Conservation (phyloP, 148 eudicot species). For the Mesembryanthemum crystallinum region DNA sequence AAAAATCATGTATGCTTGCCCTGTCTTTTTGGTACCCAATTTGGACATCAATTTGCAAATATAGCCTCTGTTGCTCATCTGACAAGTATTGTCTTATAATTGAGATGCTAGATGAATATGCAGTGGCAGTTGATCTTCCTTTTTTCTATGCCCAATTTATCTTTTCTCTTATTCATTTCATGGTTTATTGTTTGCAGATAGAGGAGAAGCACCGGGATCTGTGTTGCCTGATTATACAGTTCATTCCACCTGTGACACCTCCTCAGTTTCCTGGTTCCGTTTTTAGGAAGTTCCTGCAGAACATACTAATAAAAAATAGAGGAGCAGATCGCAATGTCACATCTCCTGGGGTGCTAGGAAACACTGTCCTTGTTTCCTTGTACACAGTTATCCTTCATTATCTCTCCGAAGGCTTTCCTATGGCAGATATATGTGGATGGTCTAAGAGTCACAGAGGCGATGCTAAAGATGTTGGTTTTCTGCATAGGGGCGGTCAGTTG, state of each 20-base stretch:
- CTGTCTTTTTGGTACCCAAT: background rate
- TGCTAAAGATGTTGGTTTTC: constrained; percentile 57
- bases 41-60: background rate
- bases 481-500: constrained; percentile 89
- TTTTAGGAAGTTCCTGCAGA: constrained; percentile 81
- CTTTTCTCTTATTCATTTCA: background rate
- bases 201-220: constrained; percentile 96
- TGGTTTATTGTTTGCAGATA: constrained; percentile 47
- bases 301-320: constrained; percentile 60
- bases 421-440: constrained; percentile 57
- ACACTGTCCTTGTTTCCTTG: constrained; percentile 77
- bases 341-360: constrained; percentile 70
- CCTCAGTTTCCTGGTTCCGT: constrained; percentile 91
- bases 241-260: constrained; percentile 72
- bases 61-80: background rate
- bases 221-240: constrained; percentile 78
- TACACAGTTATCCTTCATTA: constrained; percentile 80
- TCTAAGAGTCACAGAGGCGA: constrained; percentile 45
- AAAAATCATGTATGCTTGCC: background rate
- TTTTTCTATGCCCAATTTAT: background rate
- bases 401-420: constrained; percentile 80
- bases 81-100: background rate
- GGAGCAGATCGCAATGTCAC: constrained; percentile 74
- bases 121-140: background rate
- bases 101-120: background rate